A percentile compares a stretch with the other conserved stretches of the same genome.
Conservation (phyloP, 352 stramenopile species). For the Chloridella minuta region DNA sequence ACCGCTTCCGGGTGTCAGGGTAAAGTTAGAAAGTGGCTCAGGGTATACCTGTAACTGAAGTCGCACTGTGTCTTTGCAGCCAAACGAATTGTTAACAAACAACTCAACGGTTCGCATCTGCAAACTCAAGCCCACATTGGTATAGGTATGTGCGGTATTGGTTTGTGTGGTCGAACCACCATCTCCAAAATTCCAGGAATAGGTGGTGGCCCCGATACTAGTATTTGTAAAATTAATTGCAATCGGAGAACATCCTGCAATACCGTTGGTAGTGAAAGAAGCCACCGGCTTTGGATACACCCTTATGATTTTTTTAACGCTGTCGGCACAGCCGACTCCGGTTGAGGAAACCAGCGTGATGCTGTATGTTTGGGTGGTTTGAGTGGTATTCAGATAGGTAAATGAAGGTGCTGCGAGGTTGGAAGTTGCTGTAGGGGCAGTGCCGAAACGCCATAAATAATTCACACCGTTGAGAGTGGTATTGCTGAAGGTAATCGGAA, state of each 20-base stretch:
- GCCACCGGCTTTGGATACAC: not conserved
- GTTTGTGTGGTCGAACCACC: not conserved
- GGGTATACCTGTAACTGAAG: not conserved
- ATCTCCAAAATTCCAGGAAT: not conserved
- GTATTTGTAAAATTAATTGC: not conserved
- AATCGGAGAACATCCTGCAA: not conserved
- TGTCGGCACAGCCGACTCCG: not conserved
- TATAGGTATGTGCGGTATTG: not conserved
- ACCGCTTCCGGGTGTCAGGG: not conserved
- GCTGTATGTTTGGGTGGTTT: not conserved
- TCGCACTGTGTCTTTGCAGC: not conserved
- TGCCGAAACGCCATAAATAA: not conserved
- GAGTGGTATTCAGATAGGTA: not conserved
- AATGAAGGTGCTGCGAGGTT: not conserved
- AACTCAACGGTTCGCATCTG: not conserved
- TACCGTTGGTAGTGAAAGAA: not conserved
- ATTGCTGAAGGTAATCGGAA: not conserved
- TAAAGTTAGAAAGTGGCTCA: not conserved
- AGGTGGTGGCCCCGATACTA: not conserved
- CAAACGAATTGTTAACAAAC: not conserved
- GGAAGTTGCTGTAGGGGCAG: not conserved
- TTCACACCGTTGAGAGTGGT: not conserved
- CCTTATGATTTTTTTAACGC: not conserved
- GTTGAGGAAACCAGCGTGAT: not conserved
- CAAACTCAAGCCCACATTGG: not conserved